Evolutionary conservation across 805 yeast species (phyloP), one percentile per base, ranked within the genome.

Genomic region (Zygoascus bituminiphila): DNA sequence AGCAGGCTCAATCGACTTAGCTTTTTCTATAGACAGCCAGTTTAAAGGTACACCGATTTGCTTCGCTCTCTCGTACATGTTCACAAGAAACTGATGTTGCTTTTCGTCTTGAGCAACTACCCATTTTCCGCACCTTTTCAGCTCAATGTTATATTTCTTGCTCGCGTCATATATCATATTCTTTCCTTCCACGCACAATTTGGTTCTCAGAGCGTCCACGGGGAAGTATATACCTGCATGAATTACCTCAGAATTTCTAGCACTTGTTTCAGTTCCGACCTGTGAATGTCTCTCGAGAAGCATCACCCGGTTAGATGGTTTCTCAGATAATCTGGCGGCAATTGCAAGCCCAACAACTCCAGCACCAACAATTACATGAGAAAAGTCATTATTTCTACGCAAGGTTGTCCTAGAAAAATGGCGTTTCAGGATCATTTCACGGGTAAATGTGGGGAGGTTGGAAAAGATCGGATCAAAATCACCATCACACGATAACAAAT

Each of bases 161-260:
- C 68, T 68, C 5, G 64, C 65, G 14, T 69, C 67, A 61, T 88
- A 88, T 10, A 88, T 70, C 63, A 80, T 64, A 12, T 78, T 64
- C 57, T 84, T 88, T 0, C 97, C 97, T 35, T 75, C 72, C 29
- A 88, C 70, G 58, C 96, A 89, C 24, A 88, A 65, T 54, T 70
- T 65, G 0, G 86, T 78, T 59, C 86, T 83, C 47, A 89, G 68
- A 2, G 84, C 74, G 50, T 77, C 76, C 8, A 69, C 66, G 0
- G 95, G 94, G 58, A 85, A 84, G 62, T 89, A 89, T 5, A 88
- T 58, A 0, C 96, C 96, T 0, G 95, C 95, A 65, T 88, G 97
- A 21, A 88, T 82, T 22, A 89, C 97, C 60, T 89, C 97, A 1
- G 95, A 84, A 68, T 88, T 88, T 46, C 96, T 70, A n/a, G 91